Conservation (phyloP, 352 stramenopile genomes). For the Globisporangium spiculum region DNA sequence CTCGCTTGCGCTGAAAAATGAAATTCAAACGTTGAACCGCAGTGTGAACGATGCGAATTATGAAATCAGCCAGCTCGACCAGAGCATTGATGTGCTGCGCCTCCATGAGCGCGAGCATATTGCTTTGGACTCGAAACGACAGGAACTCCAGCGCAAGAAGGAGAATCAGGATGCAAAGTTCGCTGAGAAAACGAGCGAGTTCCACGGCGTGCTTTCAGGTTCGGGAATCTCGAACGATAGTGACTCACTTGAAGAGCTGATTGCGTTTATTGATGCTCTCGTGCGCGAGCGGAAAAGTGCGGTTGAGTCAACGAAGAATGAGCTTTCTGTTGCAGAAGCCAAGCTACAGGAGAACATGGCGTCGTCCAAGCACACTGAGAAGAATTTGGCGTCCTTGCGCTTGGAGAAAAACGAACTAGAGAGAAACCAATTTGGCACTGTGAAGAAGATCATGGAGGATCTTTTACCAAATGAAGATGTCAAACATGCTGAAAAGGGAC, state of each 20-base stretch:
- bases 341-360: slow-evolving; percentile 50
- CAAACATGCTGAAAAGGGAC: slow-evolving; percentile 40
- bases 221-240: slow-evolving; percentile 30
- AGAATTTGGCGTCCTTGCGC: slow-evolving; percentile 33
- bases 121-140: slow-evolving; percentile 44
- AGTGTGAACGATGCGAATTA: slow-evolving; percentile 41
- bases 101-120: slow-evolving; percentile 45
- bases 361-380: slow-evolving; percentile 48
- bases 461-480: slow-evolving; percentile 43
- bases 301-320: slow-evolving; percentile 25
- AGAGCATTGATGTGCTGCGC: slow-evolving; percentile 57
- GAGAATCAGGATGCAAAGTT: slow-evolving; percentile 42
- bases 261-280: slow-evolving; percentile 28
- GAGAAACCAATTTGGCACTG: slow-evolving; percentile 40
- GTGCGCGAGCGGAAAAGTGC: slow-evolving; percentile 22
- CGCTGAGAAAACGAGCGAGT: slow-evolving; percentile 42
- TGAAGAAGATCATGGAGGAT: slow-evolving; percentile 51
- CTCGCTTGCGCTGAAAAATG: slow-evolving; percentile 30
- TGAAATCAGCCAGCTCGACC: slow-evolving; percentile 40
- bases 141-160: slow-evolving; percentile 40
- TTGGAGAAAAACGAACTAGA: slow-evolving; percentile 55
- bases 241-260: slow-evolving; percentile 21
- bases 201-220: slow-evolving; percentile 30
- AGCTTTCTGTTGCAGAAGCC: slow-evolving; percentile 31
- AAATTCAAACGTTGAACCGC: slow-evolving; percentile 44